Evolutionary conservation across 495 filamentous ascomycete genomes (phyloP).

Genomic region (Pyronema omphalodes): DNA sequence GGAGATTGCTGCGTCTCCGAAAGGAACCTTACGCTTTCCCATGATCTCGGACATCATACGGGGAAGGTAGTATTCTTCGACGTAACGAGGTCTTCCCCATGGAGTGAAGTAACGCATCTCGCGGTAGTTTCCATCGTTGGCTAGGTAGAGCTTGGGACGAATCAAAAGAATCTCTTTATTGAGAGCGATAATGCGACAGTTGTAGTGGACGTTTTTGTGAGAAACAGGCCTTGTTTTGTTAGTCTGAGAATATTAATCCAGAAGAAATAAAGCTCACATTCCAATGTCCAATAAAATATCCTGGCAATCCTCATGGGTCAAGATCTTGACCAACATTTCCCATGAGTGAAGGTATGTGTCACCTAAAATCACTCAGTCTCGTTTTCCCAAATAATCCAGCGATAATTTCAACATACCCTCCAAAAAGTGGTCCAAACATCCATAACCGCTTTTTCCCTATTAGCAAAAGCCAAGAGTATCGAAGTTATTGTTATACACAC

Average conservation of each 20-base stretch:
- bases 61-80: constrained; percentile 61
- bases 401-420: constrained; percentile 26
- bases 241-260: not conserved
- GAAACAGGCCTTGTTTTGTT: constrained; percentile 27
- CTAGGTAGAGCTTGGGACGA: constrained; percentile 67
- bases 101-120: constrained; percentile 58
- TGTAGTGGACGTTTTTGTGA: constrained; percentile 53
- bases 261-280: constrained; percentile 30
- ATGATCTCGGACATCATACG: constrained; percentile 41
- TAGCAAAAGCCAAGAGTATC: not conserved
- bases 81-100: constrained; percentile 38
- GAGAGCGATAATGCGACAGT: constrained; percentile 51
- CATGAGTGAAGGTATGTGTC: constrained; percentile 46
- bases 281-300: constrained; percentile 69
- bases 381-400: not conserved
- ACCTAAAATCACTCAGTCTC: constrained; percentile 6
- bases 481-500: constrained; percentile 11
- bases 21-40: constrained; percentile 42
- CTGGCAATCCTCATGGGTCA: constrained; percentile 44
- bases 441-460: constrained; percentile 37
- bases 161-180: constrained; percentile 55
- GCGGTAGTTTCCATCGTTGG: constrained; percentile 57
- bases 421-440: constrained; percentile 53
- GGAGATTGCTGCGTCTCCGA: constrained; percentile 61
- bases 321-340: constrained; percentile 49